phyloP scores from a whole-genome alignment of 805 yeast genomes.

The Nakazawaea populi region DNA sequence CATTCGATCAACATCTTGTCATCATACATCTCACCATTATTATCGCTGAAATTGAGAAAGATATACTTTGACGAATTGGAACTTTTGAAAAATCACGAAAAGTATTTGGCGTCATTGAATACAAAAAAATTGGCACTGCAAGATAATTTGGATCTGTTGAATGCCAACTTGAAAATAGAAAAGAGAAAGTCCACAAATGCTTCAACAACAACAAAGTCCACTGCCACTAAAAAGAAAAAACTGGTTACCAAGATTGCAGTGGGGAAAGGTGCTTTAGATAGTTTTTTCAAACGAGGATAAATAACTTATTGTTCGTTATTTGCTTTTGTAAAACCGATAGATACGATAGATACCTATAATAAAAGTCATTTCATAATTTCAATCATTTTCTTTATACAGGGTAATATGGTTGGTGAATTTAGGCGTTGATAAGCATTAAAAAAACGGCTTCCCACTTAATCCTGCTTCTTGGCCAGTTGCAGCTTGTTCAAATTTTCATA shows the following conservation, averaged over 20 bases:
- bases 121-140: constrained; percentile 20
- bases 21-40: constrained; percentile 30
- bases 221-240: constrained; percentile 20
- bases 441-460: too few relatives aligned
- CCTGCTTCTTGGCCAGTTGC: constrained; percentile 7
- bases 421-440: too few relatives aligned
- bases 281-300: constrained; percentile 47
- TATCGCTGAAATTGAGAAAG: constrained; percentile 20
- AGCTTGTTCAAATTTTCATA: constrained; percentile 44
- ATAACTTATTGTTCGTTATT: too few relatives aligned
- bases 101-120: constrained; percentile 14
- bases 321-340: too few relatives aligned
- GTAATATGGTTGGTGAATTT: too few relatives aligned
- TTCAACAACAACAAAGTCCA: constrained; percentile 9
- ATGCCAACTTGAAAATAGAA: constrained; percentile 19
- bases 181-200: constrained; percentile 14
- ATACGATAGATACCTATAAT: too few relatives aligned
- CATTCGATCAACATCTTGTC: constrained; percentile 43
- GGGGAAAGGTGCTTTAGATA: constrained; percentile 66
- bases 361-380: too few relatives aligned
- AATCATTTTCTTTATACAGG: too few relatives aligned
- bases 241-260: constrained; percentile 38
- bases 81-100: constrained; percentile 15
- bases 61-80: constrained; percentile 16
- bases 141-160: constrained; percentile 26